Base-by-base conservation (phyloP, 192 early-diverging fungal genomes). In the Kappamyces sp. region DNA sequence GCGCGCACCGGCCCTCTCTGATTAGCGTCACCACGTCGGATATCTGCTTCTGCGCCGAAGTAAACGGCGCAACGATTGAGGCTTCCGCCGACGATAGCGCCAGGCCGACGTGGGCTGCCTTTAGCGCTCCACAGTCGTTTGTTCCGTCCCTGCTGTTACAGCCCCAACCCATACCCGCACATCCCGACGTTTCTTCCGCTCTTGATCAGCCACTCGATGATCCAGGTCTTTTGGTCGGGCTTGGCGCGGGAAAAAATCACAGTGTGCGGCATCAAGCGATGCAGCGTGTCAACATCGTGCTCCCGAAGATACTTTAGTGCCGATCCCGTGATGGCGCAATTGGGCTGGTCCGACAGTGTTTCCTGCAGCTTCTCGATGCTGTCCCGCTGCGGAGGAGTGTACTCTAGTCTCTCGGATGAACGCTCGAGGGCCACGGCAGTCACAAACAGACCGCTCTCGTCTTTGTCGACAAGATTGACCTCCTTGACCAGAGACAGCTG, bases 11-110 rank as follows among this genome's bases (percentile, higher is more conserved):
- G 1, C 90, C 90, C 71, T 92, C 80, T 47, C 73, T 66, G 35
- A 92, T 47, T 12, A 92, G 76, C 60, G 74, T 67, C 29, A 87
- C 77, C 7, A 66, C 60, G 55, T 75, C 72, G 4, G 62, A 12
- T 0, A 91, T 69, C 15, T 73, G 76, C 59, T 79, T 76, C 45
- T 69, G 58, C 41, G 63, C 79, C 40, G 80, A 80, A 40, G 86
- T 88, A 63, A 92, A 92, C 41, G 88, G 90, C n/a, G 90, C 84
- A 6, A 92, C 86, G 47, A 92, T 90, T 29, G 86, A 90, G 6
- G 88, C 88, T 62, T 92, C 90, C 14, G 88, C 75, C 57, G 86
- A 83, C 5, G 87, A 88, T 45, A 92, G 70, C 31, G 90, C 90
- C 1, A 92, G 33, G 15, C 90, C 90, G 5, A 90, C 90, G 65